These are phyloP conservation scores for Monosporascus sp. DNA, from an alignment of 2,329 filamentous ascomycete genomes.

Conservation along the genomic window DNA sequence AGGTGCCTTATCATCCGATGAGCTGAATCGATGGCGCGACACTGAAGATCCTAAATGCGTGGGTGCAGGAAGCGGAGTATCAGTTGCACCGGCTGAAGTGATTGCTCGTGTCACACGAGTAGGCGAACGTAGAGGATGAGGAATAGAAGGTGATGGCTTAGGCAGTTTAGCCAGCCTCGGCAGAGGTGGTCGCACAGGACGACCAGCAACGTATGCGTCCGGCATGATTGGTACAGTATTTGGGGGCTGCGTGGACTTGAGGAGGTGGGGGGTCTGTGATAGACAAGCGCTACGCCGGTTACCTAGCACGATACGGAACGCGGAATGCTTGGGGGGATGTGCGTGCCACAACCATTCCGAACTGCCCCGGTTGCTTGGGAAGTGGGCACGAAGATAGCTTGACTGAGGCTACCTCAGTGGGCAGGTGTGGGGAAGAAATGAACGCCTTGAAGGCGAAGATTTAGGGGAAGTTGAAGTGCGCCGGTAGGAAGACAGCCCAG, in stretches of 20 bases:
- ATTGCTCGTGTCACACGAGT: not conserved
- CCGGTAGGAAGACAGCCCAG: not conserved
- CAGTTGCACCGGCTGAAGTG: no score
- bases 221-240: not conserved
- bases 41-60: not conserved
- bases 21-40: not conserved
- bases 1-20: conserved; percentile 1
- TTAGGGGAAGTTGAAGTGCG: not conserved
- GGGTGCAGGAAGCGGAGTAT: not conserved
- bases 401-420: not conserved
- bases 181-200: not conserved
- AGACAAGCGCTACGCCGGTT: no score
- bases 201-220: not conserved
- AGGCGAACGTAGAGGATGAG: not conserved
- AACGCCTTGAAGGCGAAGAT: not conserved
- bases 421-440: not conserved
- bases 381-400: not conserved
- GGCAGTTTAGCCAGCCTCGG: not conserved
- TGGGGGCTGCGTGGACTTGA: no score
- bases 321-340: no score
- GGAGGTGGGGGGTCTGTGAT: no score
- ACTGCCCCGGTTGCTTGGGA: not conserved
- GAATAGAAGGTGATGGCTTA: not conserved
- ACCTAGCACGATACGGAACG: no score
- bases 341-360: not conserved